Evolutionary conservation across 345 rosid species (phyloP), one percentile per base, ranked within the genome.

Genomic region (Camelina neglecta): DNA sequence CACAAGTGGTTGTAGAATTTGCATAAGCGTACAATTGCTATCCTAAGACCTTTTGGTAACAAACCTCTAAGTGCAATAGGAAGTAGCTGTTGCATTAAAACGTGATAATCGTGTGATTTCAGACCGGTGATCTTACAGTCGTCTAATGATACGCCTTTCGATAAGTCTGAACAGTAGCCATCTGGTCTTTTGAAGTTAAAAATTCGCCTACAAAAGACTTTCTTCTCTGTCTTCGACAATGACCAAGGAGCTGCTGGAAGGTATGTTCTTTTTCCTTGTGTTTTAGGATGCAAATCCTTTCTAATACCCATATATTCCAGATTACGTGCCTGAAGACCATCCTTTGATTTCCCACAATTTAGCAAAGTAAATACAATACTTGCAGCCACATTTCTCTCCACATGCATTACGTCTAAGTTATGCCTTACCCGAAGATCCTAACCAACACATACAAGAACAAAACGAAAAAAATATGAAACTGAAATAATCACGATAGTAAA

Each of bases 161-260:
- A 8, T 5, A 69, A 41, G 12, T 69, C 15, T 6, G 62, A 69
- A 1, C 26, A 55, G 13, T 69, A 55, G 0, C 42, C 63, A 39
- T 55, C 53, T 6, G 7, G 36, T 5, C 36, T 7, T 33, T 6
- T 33, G 36, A 33, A 33, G 36, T 33, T 7, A 33, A 0, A 26
- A 29, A 68, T 11, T 0, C 18, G 15, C 11, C 39, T 55, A 8
- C 73, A 55, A 2, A 68, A 68, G 1, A 55, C 11, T 8, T 54
- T 39, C 2, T 68, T 41, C 12, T 69, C 41, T n/a, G 10, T 3
- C 73, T 69, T 69, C 4, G 73, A 69, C 5, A 69, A 13, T 3
- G 11, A 24, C 63, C 29, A 69, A 24, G 42, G 63, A 4, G 54
- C 1, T 55, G 54, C 24, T 0, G 73, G 54, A 1, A 69, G 24